Evolutionary conservation across 805 yeast species (phyloP), one percentile per base, ranked within the genome.

Genomic region (Yamadazyma laniorum): DNA sequence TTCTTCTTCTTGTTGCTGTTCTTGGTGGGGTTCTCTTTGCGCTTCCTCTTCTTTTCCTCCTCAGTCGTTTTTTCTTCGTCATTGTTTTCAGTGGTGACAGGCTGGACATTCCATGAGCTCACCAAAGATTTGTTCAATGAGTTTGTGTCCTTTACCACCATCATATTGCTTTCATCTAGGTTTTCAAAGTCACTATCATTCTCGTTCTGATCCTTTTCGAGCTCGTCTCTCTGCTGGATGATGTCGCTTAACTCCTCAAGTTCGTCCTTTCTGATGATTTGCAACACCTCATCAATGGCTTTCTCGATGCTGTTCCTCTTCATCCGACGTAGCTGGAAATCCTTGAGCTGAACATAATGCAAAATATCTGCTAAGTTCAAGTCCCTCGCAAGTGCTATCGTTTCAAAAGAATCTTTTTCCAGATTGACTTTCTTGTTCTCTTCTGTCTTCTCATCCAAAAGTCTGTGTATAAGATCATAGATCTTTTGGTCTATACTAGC

Each of bases 81-180:
- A 9, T 29, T n/a, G 14, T 11, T 6, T 13, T 29, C 28, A 13
- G 19, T 34, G n/a, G 37, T 5, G 4, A 21, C 23, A 21, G 18
- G 21, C 3, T 27, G 28, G 12, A 35, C 21, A 18, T 18, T 72
- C 96, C 97, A 90, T 33, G 79, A 58, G 14, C 78, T 71, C 0
- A 85, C 85, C 2, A 90, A 83, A 15, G 83, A 77, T 52, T 82
- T 86, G 58, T 91, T 91, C 63, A 88, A 73, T 3, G 74, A 65
- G 50, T 90, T 90, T 3, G 70, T 56, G 40, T 85, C 86, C 34
- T 65, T 67, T 4, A 75, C 87, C 3, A 75, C 78, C 85, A 86
- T 79, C 40, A 87, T 48, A 17, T 76, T 76, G 17, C 55, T 57
- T 18, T 58, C 66, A 23, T 62, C 63, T 14, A 67, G 66, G 6